These are phyloP conservation scores for Senna tora DNA, from an alignment of 306 rosid species.

Conservation along the genomic window DNA sequence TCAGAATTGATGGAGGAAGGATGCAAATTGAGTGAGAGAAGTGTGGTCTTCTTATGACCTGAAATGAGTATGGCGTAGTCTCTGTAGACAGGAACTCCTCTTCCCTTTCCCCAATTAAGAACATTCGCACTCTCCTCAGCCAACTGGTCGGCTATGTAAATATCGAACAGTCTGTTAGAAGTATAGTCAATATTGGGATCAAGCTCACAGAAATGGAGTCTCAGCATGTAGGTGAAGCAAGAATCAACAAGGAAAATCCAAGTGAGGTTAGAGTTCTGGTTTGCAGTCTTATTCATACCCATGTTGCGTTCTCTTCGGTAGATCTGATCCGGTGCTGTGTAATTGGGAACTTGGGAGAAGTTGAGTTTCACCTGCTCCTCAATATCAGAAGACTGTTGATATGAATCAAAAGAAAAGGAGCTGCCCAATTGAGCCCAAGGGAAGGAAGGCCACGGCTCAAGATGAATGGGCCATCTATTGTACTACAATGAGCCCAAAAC, in stretches of 20 bases:
- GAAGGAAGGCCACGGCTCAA: no score
- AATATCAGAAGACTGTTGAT: no score
- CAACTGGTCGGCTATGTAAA: slow-evolving; percentile 27
- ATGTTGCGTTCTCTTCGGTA: slow-evolving; percentile 18
- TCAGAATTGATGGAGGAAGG: accelerated
- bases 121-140: background rate
- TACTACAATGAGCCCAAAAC: no score
- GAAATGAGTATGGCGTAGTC: background rate
- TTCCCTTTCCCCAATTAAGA: background rate
- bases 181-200: accelerated
- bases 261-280: background rate
- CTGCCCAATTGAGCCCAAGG: no score
- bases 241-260: slow-evolving; percentile 22
- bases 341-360: background rate
- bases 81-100: background rate
- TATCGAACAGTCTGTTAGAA: background rate
- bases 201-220: slow-evolving; percentile 39
- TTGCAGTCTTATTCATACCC: background rate
- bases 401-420: no score
- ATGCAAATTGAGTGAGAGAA: slow-evolving; percentile 23
- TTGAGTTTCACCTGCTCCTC: no score
- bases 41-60: no score
- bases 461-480: no score
- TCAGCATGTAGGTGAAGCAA: slow-evolving; percentile 1
- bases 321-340: slow-evolving; percentile 7